Evolutionary conservation across 306 rosid genomes (phyloP).

Genomic region (Malus sylvestris): DNA sequence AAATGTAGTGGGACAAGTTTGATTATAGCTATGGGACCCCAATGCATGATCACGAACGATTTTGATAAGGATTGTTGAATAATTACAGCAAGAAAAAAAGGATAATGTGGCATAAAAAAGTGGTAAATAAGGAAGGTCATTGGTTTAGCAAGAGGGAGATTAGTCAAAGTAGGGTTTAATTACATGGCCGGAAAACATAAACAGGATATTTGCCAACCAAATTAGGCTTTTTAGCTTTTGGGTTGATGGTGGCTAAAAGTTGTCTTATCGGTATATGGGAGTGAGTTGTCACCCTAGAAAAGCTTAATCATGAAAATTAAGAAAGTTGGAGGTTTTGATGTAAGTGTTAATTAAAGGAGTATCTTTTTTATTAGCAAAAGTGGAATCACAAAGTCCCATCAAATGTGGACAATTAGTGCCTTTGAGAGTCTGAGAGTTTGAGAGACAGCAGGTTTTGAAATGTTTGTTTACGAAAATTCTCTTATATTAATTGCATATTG

Average conservation of each 20-base stretch:
- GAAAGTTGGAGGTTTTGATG: constrained; percentile 31
- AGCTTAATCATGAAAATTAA: constrained; percentile 34
- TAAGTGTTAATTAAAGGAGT: constrained; percentile 27
- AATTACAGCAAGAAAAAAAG: constrained; percentile 22
- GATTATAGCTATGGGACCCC: constrained; percentile 21
- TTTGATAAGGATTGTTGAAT: constrained; percentile 21
- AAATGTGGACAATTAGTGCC: constrained; percentile 11
- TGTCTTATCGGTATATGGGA: constrained; percentile 34
- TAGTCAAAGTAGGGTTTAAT: constrained; percentile 28
- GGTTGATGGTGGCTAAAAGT: constrained; percentile 25
- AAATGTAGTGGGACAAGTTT: constrained; percentile 19
- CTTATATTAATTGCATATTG: too few relatives aligned
- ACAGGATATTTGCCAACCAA: constrained; percentile 27
- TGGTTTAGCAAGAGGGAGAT: not conserved
- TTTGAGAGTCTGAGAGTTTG: not conserved
- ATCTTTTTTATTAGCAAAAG: constrained; percentile 32
- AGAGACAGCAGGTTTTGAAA: not conserved
- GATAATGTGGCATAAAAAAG: constrained; percentile 8
- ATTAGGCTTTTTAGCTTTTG: constrained; percentile 14
- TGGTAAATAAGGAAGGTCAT: constrained; percentile 1
- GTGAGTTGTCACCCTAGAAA: constrained; percentile 49
- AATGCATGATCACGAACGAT: constrained; percentile 28
- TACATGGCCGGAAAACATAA: constrained; percentile 33
- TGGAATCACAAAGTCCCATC: constrained; percentile 31
- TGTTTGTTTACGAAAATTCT: not conserved